Evolutionary conservation across 202 grass and related monocot genomes (phyloP).

Genomic region (Hordeum pubiflorum): DNA sequence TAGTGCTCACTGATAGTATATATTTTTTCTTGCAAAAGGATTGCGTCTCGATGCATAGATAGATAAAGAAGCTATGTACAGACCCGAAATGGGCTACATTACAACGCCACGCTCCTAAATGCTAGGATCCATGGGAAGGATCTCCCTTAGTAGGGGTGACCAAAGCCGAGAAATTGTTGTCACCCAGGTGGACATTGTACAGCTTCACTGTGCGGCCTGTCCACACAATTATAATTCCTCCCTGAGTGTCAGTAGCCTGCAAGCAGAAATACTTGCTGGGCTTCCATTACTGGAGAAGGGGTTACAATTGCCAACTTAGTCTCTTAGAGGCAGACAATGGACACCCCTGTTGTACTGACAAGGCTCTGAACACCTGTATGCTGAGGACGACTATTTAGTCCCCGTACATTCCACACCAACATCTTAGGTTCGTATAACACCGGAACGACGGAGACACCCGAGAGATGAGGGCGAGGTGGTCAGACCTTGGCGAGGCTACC

Average conservation of each 20-base stretch:
- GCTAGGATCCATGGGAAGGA: background rate
- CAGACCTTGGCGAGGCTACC: background rate
- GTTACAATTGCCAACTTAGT: background rate
- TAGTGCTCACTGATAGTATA: too few species aligned
- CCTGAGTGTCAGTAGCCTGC: background rate
- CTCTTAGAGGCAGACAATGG: background rate
- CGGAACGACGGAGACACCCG: background rate
- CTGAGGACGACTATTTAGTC: background rate
- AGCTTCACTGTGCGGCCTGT: background rate
- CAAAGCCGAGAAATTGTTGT: background rate
- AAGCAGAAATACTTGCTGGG: background rate
- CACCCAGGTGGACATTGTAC: background rate
- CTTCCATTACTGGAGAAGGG: background rate
- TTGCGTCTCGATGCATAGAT: too few species aligned
- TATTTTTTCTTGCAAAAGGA: too few species aligned
- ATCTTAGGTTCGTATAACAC: background rate
- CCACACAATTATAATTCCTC: background rate
- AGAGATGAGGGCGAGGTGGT: background rate
- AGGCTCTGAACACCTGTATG: background rate
- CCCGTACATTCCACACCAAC: background rate
- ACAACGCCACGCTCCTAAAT: too few species aligned
- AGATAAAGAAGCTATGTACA: too few species aligned
- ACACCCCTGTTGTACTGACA: background rate
- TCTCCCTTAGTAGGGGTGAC: background rate
- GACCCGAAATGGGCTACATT: too few species aligned